These are phyloP conservation scores for Hyparrhenia diplandra DNA, from an alignment of 176 grass and related monocot species.

Conservation along the genomic window DNA sequence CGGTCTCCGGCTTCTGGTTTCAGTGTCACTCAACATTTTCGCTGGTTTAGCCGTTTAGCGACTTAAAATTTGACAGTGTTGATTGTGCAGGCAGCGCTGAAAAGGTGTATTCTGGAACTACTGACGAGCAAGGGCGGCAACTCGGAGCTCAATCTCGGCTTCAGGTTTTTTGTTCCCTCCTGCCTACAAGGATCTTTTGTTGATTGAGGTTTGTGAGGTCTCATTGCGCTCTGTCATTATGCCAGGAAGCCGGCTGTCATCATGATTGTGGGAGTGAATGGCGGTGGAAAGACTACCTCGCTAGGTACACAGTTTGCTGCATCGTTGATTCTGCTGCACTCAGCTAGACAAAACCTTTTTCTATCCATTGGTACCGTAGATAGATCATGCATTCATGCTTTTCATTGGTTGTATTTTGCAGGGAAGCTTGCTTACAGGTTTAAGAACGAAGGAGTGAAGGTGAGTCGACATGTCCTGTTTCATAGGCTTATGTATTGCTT, in stretches of 20 bases:
- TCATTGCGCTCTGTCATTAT: slow-evolving; percentile 14
- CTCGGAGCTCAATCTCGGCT: slow-evolving; percentile 85
- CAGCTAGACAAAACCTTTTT: neutral
- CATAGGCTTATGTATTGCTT: slow-evolving; percentile 5
- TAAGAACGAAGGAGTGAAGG: slow-evolving; percentile 97
- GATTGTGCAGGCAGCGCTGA: slow-evolving; percentile 54
- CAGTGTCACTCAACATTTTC: neutral
- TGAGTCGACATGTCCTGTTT: slow-evolving; percentile 15
- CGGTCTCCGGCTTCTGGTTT: neutral
- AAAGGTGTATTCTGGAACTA: slow-evolving; percentile 64
- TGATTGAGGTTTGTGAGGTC: neutral
- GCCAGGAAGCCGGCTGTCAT: slow-evolving; percentile 76
- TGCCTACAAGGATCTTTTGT: neutral
- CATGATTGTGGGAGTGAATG: slow-evolving; percentile 96
- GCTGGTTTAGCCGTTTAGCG: neutral
- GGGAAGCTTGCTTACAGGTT: slow-evolving; percentile 94
- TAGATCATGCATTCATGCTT: neutral
- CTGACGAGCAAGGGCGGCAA: slow-evolving; percentile 76
- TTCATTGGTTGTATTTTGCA: slow-evolving; percentile 40
- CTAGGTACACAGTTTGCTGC: slow-evolving; percentile 50
- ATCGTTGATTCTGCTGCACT: neutral
- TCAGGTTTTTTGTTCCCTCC: slow-evolving; percentile 54
- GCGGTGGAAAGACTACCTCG: slow-evolving; percentile 90
- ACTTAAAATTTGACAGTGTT: neutral
- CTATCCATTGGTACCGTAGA: neutral